These are phyloP conservation scores for Emmonsiellopsis sp. DNA, from an alignment of 2,329 filamentous ascomycete species.

Conservation along the genomic window DNA sequence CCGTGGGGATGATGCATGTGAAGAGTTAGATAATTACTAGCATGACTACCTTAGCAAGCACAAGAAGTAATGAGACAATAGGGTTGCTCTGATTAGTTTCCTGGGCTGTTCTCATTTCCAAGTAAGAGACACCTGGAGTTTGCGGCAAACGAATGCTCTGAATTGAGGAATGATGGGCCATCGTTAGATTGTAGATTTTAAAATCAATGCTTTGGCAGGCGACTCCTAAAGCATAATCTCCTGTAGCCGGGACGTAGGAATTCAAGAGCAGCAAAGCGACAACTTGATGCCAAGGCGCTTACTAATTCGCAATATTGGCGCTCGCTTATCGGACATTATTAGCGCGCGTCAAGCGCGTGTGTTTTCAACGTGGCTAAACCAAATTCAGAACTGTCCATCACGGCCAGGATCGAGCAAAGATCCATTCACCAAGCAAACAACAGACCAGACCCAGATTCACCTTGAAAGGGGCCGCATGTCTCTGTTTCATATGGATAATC, in stretches of 20 bases:
- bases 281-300: too few species aligned
- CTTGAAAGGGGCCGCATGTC: not conserved
- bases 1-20: not conserved
- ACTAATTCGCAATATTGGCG: not conserved
- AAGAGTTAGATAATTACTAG: not conserved
- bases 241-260: too few species aligned
- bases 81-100: too few species aligned
- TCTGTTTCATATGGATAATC: conserved; percentile 1
- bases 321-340: not conserved
- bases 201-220: too few species aligned
- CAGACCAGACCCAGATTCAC: not conserved
- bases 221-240: too few species aligned
- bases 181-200: too few species aligned
- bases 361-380: conserved; percentile 6
- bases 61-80: too few species aligned
- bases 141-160: too few species aligned
- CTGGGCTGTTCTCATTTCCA: too few species aligned
- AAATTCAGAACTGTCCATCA: conserved; percentile 1
- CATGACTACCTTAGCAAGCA: not conserved
- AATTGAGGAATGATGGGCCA: too few species aligned
- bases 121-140: too few species aligned
- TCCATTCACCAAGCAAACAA: not conserved
- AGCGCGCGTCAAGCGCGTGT: not conserved
- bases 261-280: too few species aligned
- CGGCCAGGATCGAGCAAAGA: not conserved